These are phyloP conservation scores for Phytopythium aichiense DNA, from an alignment of 352 stramenopile genomes.

Conservation along the genomic window DNA sequence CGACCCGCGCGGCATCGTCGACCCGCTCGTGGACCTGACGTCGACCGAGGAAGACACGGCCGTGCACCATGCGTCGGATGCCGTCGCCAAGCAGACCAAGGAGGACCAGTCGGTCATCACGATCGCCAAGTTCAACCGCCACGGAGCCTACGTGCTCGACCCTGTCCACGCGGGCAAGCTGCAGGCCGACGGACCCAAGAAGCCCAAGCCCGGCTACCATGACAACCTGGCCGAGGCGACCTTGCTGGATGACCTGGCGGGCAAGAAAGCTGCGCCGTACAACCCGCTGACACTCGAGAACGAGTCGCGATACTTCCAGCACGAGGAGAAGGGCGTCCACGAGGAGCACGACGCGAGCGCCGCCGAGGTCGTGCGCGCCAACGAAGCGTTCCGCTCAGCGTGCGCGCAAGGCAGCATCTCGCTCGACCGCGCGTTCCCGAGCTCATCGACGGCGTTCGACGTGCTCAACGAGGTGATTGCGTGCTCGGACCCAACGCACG, in stretches of 20 bases:
- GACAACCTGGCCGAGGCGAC: conserved; percentile 64
- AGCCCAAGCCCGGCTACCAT: conserved; percentile 41
- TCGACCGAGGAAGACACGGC: conserved; percentile 60
- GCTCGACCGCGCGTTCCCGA: conserved; percentile 57
- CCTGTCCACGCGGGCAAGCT: conserved; percentile 64
- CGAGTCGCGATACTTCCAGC: conserved; percentile 80
- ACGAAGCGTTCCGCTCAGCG: conserved; percentile 37
- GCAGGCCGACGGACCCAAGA: conserved; percentile 29
- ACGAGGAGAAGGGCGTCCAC: conserved; percentile 24
- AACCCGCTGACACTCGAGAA: conserved; percentile 80
- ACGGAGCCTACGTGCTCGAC: conserved; percentile 80
- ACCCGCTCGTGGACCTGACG: conserved; percentile 76
- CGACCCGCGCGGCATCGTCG: conserved; percentile 63
- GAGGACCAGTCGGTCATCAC: conserved; percentile 61
- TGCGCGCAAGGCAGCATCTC: conserved; percentile 31
- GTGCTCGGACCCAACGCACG: conserved; percentile 53
- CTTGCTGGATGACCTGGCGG: conserved; percentile 63
- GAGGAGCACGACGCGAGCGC: conserved; percentile 9
- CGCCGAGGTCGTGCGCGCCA: not conserved
- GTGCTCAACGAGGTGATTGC: conserved; percentile 63
- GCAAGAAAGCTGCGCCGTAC: conserved; percentile 46
- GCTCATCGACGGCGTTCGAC: conserved; percentile 40
- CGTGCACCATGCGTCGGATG: conserved; percentile 27
- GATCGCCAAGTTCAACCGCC: conserved; percentile 86
- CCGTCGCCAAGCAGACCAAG: conserved; percentile 27